Base-by-base conservation (phyloP, 805 yeast genomes). In the Candida fluviatilis region DNA sequence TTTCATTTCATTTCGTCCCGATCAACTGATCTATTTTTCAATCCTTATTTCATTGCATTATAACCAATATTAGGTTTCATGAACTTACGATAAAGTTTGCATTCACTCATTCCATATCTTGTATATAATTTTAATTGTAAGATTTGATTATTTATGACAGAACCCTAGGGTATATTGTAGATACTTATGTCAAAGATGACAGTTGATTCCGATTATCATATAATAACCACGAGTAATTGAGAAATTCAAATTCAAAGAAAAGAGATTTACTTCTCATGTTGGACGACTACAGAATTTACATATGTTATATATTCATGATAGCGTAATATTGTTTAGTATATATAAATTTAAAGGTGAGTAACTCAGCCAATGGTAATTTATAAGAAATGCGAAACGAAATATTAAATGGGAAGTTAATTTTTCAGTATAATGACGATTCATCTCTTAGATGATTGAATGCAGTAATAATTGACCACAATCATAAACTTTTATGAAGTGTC, bases 321-420 rank as follows among this genome's bases (percentile, higher is more conserved):
- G 10, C 24, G 24, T 21, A 21, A 21, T 21, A 21, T 21, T 21
- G 24, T 21, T 6, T 21, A 21, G 8, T 21, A 21, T 21, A 21
- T 21, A n/a, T n/a, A n/a, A n/a, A n/a, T n/a, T n/a, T n/a, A n/a
- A n/a, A n/a, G n/a, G n/a, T n/a, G n/a, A n/a, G n/a, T n/a, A n/a
- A n/a, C n/a, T n/a, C n/a, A n/a, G n/a, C n/a, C n/a, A n/a, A n/a
- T n/a, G n/a, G n/a, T n/a, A n/a, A n/a, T n/a, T n/a, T n/a, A n/a
- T n/a, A n/a, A n/a, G n/a, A n/a, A n/a, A n/a, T n/a, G 29, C 29
- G n/a, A 26, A 26, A 26, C n/a, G 29, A 26, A 26, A 13, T 26
- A 26, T 10, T 12, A 26, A 26, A 26, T 26, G 29, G 29, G 15
- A 7, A 13, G 13, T 26, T 26, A 26, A 12, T 26, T 8, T 13